A percentile compares a stretch with the other conserved stretches of the same genome.
phyloP scores from a whole-genome alignment of 2,329 filamentous ascomycete genomes.

The Talaromyces sp. region DNA sequence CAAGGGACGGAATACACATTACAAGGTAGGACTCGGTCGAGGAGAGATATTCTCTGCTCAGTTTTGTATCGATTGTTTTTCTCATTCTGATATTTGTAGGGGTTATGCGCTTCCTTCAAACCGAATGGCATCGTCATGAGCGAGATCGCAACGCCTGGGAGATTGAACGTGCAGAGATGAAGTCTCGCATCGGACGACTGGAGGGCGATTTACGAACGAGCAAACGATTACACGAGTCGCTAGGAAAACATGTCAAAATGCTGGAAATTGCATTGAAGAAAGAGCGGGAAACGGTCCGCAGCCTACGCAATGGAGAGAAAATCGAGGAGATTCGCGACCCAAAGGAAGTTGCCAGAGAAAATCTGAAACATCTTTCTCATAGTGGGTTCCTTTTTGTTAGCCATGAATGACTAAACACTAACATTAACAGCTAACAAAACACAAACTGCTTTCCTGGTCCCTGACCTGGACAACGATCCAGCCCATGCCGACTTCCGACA shows the following conservation, averaged over 20 bases:
- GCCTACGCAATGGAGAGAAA: conserved; percentile 51
- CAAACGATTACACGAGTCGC: conserved; percentile 81
- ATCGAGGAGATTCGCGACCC: conserved; percentile 48
- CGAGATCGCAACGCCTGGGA: conserved; percentile 98
- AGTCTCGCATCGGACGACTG: conserved; percentile 88
- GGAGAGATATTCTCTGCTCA: not conserved
- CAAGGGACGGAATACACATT: conserved; percentile 70
- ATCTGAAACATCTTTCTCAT: conserved; percentile 40
- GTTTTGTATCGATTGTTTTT: not conserved
- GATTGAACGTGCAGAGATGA: conserved; percentile 99
- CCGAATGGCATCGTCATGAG: conserved; percentile 98
- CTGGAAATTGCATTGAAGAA: conserved; percentile 84
- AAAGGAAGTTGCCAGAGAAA: conserved; percentile 49
- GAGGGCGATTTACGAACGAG: conserved; percentile 86
- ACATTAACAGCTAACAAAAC: conserved; percentile 45
- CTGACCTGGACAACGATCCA: conserved; percentile 42
- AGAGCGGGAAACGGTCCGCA: conserved; percentile 69
- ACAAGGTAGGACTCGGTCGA: conserved; percentile 56
- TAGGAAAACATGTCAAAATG: conserved; percentile 87
- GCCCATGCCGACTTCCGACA: conserved; percentile 53
- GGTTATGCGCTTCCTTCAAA: conserved; percentile 98
- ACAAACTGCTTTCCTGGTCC: conserved; percentile 53
- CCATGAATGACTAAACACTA: not conserved
- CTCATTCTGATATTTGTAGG: conserved; percentile 51
- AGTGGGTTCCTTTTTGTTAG: conserved; percentile 28